A percentile compares a stretch with the other conserved stretches of the same genome.
These are phyloP conservation scores for Arctium lappa DNA, from an alignment of 129 eudicot species.

Conservation along the genomic window DNA sequence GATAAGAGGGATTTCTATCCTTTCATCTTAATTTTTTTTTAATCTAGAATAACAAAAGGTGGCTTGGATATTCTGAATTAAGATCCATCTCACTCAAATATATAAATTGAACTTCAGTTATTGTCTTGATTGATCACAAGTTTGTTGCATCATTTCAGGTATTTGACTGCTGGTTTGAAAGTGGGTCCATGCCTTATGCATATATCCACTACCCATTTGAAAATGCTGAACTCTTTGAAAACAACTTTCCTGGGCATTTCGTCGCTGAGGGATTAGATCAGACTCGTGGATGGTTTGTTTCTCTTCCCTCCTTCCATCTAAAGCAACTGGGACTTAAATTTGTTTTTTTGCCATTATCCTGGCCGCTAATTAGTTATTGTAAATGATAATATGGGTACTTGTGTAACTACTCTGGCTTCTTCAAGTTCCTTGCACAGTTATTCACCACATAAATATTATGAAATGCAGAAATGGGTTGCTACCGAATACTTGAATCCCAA, in stretches of 20 bases:
- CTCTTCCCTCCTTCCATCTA: not conserved
- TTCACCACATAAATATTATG: not conserved
- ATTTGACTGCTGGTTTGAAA: slow-evolving; percentile 98
- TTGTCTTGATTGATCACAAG: not conserved
- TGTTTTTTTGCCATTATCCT: not conserved
- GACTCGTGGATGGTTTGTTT: slow-evolving; percentile 88
- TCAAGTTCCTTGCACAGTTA: not conserved
- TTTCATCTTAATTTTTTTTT: not conserved
- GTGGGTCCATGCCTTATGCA: slow-evolving; percentile 97
- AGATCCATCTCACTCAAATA: not conserved
- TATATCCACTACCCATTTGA: slow-evolving; percentile 92
- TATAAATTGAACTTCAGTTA: not conserved
- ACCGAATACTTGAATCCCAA: not conserved
- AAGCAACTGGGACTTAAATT: not conserved
- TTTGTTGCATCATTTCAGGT: slow-evolving; percentile 42
- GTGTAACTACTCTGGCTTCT: not conserved
- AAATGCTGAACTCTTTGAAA: slow-evolving; percentile 62
- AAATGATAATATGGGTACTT: not conserved
- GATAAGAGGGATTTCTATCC: not conserved
- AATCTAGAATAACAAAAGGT: not conserved
- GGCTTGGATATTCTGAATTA: not conserved
- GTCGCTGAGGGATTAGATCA: slow-evolving; percentile 97
- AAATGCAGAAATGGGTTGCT: not conserved
- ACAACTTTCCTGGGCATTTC: slow-evolving; percentile 85
- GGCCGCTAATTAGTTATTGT: not conserved